Evolutionary conservation across 345 rosid species (phyloP), one percentile per base, ranked within the genome.

Genomic region (Moricandia arvensis): DNA sequence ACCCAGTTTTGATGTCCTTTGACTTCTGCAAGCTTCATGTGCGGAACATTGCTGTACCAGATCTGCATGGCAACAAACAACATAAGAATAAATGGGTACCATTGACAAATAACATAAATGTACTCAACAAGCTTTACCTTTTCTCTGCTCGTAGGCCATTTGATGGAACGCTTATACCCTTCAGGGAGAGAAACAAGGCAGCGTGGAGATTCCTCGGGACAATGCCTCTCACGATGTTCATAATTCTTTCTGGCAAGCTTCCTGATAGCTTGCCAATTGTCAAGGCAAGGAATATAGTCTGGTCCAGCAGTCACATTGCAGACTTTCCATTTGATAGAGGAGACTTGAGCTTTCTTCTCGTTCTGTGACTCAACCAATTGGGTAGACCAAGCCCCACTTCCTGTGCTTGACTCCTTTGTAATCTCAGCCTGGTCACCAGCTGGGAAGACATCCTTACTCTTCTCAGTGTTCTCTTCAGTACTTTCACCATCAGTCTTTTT

Each of bases 181-280:
- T 86, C 85, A 0, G 98, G 96, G 43, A 87, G 81, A 69, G 92
- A 84, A 83, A 91, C 96, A 78, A 94, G 86, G 76, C 97, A 94
- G 45, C 85, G 82, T 37, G 93, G 96, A 82, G 93, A 79, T 65
- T 89, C 90, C 62, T 81, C 88, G 33, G 97, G 97, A 74, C 98
- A 94, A 84, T 90, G 98, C 73, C 98, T 86, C 87, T 92, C 97
- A 58, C 99, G 86, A 82, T 92, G 99, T 76, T 95, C 96, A 83
- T 84, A 95, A 78, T 92, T 97, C 78, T 64, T 82, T 26, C 85
- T 90, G 31, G 84, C 77, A 83, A 92, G 97, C 83, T 80, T 90
- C 79, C 68, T 86, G 75, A 95, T 86, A 78, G 87, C 86, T 79
- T 83, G 80, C 89, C 73, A 86, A 75, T 92, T 92, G 83, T 95